Percentiles rank a stretch among this genome's conserved stretches.
phyloP scores from a whole-genome alignment of 2,329 filamentous ascomycete species.

The Eutypella sp. region DNA sequence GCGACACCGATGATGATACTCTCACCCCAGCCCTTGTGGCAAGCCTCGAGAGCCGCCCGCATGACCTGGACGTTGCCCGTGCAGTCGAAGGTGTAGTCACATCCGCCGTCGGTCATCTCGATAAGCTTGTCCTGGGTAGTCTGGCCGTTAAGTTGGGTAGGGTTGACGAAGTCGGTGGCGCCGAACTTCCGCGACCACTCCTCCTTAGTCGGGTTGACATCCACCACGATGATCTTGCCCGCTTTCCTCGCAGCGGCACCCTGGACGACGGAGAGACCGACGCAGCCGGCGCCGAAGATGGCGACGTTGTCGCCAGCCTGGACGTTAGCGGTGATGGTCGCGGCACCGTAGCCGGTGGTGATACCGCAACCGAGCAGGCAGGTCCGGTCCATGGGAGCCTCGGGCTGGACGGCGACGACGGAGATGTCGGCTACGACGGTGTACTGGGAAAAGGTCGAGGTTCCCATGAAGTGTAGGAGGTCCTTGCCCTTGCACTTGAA shows the following conservation, averaged over 20 bases:
- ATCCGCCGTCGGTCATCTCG: constrained; percentile 96
- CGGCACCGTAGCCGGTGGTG: constrained; percentile 96
- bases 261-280: constrained; percentile 92
- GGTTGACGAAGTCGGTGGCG: constrained; percentile 95
- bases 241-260: constrained; percentile 83
- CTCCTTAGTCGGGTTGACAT: constrained; percentile 85
- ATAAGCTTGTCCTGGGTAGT: constrained; percentile 88
- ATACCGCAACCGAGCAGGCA: constrained; percentile 97
- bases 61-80: constrained; percentile 92
- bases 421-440: constrained; percentile 98
- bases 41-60: constrained; percentile 91
- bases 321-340: constrained; percentile 85
- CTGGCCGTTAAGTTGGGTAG: constrained; percentile 70
- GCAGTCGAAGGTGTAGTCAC: constrained; percentile 99
- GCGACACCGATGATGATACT: constrained; percentile 97
- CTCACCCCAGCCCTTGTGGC: constrained; percentile 99
- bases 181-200: constrained; percentile 92
- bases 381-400: constrained; percentile 92
- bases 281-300: constrained; percentile 92
- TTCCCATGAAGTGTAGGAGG: constrained; percentile 98
- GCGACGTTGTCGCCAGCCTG: constrained; percentile 87
- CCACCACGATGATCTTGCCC: constrained; percentile 66
- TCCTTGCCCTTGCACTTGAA: constrained; percentile 95
- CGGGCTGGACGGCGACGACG: constrained; percentile 84
- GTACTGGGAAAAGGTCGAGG: constrained; percentile 97